phyloP scores from a whole-genome alignment of 495 filamentous ascomycete species.

The Clavariopsis aquatica region DNA sequence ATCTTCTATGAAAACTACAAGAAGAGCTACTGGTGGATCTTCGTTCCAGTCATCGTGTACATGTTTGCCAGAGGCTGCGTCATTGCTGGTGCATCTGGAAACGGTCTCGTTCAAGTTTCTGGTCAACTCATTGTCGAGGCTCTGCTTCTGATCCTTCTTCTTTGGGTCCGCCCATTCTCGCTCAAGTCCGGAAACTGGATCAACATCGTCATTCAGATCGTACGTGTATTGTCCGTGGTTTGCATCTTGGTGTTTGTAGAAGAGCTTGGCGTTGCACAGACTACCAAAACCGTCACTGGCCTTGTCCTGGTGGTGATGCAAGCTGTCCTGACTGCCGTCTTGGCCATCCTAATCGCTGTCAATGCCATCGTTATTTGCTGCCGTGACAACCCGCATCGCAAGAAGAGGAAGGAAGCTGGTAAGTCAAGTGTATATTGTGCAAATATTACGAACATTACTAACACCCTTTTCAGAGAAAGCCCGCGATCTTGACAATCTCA shows the following conservation, averaged over 20 bases:
- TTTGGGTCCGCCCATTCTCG: slow-evolving; percentile 86
- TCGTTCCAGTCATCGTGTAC: slow-evolving; percentile 88
- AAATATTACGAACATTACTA: slow-evolving; percentile 1
- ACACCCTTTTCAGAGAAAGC: slow-evolving; percentile 64
- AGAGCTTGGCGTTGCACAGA: slow-evolving; percentile 84
- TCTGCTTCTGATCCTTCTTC: slow-evolving; percentile 65
- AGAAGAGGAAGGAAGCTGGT: slow-evolving; percentile 82
- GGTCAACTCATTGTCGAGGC: slow-evolving; percentile 81
- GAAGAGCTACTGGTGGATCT: slow-evolving; percentile 93
- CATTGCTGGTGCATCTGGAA: slow-evolving; percentile 82
- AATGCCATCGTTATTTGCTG: slow-evolving; percentile 82
- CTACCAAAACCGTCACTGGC: slow-evolving; percentile 92
- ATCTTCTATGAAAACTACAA: slow-evolving; percentile 97
- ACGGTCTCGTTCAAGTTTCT: slow-evolving; percentile 77
- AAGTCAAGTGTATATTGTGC: slow-evolving; percentile 45
- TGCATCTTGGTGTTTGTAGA: slow-evolving; percentile 95
- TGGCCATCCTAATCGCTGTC: slow-evolving; percentile 87
- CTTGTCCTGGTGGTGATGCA: slow-evolving; percentile 89
- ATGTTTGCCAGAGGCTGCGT: slow-evolving; percentile 88
- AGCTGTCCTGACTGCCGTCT: slow-evolving; percentile 73
- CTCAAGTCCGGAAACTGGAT: slow-evolving; percentile 84
- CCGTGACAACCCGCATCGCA: slow-evolving; percentile 86
- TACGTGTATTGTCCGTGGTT: slow-evolving; percentile 86
- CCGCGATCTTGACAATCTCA: slow-evolving; percentile 82
- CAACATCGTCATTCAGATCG: slow-evolving; percentile 89